phyloP scores from a whole-genome alignment of 2,329 filamentous ascomycete species.

The Dryadomyces quercus-mongolicae region DNA sequence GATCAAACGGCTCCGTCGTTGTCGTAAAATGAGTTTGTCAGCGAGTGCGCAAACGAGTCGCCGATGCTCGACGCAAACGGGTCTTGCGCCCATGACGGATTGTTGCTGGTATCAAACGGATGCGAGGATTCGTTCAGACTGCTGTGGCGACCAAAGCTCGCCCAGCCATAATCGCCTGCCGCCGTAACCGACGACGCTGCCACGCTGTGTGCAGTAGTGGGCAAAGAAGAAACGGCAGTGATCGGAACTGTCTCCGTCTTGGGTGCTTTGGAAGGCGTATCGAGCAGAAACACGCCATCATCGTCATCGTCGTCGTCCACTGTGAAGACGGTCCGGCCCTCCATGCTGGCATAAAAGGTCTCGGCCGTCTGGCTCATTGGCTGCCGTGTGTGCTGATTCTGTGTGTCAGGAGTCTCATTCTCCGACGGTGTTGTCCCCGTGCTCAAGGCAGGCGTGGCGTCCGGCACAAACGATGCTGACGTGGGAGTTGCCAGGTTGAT shows the following conservation, averaged over 20 bases:
- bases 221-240: background rate
- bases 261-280: constrained; percentile 25
- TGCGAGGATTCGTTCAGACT: background rate
- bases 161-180: background rate
- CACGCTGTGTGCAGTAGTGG: too few relatives aligned
- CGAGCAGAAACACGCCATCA: constrained; percentile 21
- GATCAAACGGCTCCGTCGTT: constrained; percentile 6
- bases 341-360: background rate
- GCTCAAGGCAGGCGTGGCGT: constrained; percentile 8
- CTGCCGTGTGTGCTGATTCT: background rate
- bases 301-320: constrained; percentile 8
- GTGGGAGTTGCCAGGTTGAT: background rate
- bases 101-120: background rate
- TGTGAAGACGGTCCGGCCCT: constrained; percentile 14
- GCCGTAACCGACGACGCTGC: background rate
- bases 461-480: background rate
- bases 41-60: constrained; percentile 1
- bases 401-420: background rate
- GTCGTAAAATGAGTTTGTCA: constrained; percentile 6
- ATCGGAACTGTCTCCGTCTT: background rate
- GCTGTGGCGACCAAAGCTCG: background rate
- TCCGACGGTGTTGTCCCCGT: constrained; percentile 8
- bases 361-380: background rate
- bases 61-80: constrained; percentile 3
- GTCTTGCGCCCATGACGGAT: constrained; percentile 8